Percentiles rank a stretch among this genome's conserved stretches.
These are phyloP conservation scores for Beauveria rudraprayagi DNA, from an alignment of 2,329 filamentous ascomycete genomes.

Conservation along the genomic window DNA sequence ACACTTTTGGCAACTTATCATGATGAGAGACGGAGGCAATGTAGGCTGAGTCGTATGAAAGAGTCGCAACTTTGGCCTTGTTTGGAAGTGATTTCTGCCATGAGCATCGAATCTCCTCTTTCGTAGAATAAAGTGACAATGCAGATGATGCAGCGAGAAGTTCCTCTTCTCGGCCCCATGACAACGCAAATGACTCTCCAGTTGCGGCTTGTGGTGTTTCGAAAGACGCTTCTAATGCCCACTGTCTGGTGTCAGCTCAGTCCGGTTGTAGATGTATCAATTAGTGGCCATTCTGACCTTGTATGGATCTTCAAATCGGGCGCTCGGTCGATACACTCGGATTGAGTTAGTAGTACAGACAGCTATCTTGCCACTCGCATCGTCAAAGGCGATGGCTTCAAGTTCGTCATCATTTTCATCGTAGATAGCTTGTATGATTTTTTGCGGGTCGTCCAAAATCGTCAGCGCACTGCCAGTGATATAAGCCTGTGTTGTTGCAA, in stretches of 20 bases:
- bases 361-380: slow-evolving; percentile 77
- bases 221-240: slow-evolving; percentile 57
- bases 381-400: slow-evolving; percentile 72
- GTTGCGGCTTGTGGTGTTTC: slow-evolving; percentile 27
- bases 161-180: slow-evolving; percentile 83
- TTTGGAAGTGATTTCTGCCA: slow-evolving; percentile 73
- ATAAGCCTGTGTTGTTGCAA: slow-evolving; percentile 54
- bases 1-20: slow-evolving; percentile 84
- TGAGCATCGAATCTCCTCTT: slow-evolving; percentile 42
- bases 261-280: slow-evolving; percentile 15
- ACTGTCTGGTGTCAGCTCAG: slow-evolving; percentile 31
- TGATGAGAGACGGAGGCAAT: slow-evolving; percentile 73
- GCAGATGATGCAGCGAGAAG: slow-evolving; percentile 66
- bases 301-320: slow-evolving; percentile 59
- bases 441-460: slow-evolving; percentile 66
- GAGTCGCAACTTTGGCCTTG: slow-evolving; percentile 61
- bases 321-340: slow-evolving; percentile 72
- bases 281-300: slow-evolving; percentile 47
- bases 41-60: slow-evolving; percentile 81
- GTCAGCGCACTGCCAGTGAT: slow-evolving; percentile 83
- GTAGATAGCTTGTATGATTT: slow-evolving; percentile 84
- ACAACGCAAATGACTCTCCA: slow-evolving; percentile 46
- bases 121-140: slow-evolving; percentile 59
- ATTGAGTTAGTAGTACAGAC: slow-evolving; percentile 58
- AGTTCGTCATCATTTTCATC: slow-evolving; percentile 64